A percentile compares a stretch with the other conserved stretches of the same genome.
Conservation (phyloP, 495 filamentous ascomycete genomes). For the Pseudoneurospora amorphoporcata region DNA sequence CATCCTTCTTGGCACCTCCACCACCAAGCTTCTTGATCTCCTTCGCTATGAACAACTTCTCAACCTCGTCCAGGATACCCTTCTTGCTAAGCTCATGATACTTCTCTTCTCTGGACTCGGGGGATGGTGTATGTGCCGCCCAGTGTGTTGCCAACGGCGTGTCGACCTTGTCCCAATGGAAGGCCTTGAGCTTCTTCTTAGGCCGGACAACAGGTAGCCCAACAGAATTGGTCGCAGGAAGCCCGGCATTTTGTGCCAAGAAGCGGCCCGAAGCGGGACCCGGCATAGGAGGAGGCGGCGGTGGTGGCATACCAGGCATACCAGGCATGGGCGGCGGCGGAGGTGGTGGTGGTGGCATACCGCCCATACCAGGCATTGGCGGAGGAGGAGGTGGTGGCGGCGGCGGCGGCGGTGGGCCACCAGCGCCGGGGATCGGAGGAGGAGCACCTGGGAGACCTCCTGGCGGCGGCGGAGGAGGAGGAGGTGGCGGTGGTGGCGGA, state of each 20-base stretch:
- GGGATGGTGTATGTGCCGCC: slow-evolving; percentile 75
- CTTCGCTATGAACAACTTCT: slow-evolving; percentile 94
- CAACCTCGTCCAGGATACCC: slow-evolving; percentile 93
- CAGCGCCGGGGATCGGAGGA: slow-evolving; percentile 35
- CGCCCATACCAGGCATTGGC: slow-evolving; percentile 38
- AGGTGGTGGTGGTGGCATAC: slow-evolving; percentile 44
- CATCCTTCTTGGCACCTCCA: slow-evolving; percentile 57
- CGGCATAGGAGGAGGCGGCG: not conserved
- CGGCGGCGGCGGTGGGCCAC: slow-evolving; percentile 30
- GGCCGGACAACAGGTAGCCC: slow-evolving; percentile 69
- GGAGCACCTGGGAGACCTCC: slow-evolving; percentile 20
- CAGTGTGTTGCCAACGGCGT: slow-evolving; percentile 89
- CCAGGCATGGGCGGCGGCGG: slow-evolving; percentile 35
- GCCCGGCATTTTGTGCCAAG: slow-evolving; percentile 35
- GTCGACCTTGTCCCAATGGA: slow-evolving; percentile 99
- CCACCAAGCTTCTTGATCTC: slow-evolving; percentile 83
- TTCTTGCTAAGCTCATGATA: slow-evolving; percentile 85
- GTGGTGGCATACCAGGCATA: slow-evolving; percentile 22
- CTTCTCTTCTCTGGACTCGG: slow-evolving; percentile 82
- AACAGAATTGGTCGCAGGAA: slow-evolving; percentile 26
- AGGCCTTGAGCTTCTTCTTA: slow-evolving; percentile 98
- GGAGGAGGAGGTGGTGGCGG: slow-evolving; percentile 39
- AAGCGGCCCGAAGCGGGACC: slow-evolving; percentile 39
- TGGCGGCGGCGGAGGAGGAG: slow-evolving; percentile 36
- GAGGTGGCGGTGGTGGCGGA: slow-evolving; percentile 25